phyloP scores from a whole-genome alignment of 139 green algal species.

The Helicosporidium sp. region DNA sequence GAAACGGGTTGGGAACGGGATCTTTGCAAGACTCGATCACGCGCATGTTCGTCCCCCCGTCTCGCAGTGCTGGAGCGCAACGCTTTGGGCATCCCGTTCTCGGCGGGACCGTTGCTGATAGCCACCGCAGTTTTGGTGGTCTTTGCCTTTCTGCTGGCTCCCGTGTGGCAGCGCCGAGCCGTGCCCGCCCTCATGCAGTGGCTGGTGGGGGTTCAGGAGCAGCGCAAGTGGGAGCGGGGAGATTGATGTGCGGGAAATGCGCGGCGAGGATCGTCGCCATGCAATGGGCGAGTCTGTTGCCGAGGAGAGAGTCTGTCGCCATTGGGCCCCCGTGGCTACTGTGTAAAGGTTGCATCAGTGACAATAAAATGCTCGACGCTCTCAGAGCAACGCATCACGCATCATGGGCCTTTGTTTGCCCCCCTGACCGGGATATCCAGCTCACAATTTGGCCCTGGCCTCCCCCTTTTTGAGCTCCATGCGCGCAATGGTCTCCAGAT shows the following conservation, averaged over 20 bases:
- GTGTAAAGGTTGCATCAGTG: too few relatives aligned
- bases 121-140: conserved; percentile 1
- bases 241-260: too few relatives aligned
- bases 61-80: conserved; percentile 12
- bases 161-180: conserved; percentile 1
- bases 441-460: too few relatives aligned
- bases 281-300: too few relatives aligned
- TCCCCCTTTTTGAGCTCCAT: conserved; percentile 33
- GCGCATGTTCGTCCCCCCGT: neutral
- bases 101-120: conserved; percentile 6
- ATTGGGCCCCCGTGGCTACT: too few relatives aligned
- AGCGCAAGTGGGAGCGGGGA: neutral
- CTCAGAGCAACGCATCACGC: neutral
- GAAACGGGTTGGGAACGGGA: neutral
- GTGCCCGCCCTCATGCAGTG: conserved; percentile 2
- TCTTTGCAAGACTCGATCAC: neutral
- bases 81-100: conserved; percentile 13
- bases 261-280: too few relatives aligned
- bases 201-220: too few relatives aligned
- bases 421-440: too few relatives aligned
- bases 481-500: conserved; percentile 75
- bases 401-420: neutral
- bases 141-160: conserved; percentile 1
- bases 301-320: too few relatives aligned
- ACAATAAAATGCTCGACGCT: neutral